Evolutionary conservation across 108 stramenopile genomes (phyloP), one percentile per base, ranked within the genome.

Genomic region (Mediolabrus comicus): DNA sequence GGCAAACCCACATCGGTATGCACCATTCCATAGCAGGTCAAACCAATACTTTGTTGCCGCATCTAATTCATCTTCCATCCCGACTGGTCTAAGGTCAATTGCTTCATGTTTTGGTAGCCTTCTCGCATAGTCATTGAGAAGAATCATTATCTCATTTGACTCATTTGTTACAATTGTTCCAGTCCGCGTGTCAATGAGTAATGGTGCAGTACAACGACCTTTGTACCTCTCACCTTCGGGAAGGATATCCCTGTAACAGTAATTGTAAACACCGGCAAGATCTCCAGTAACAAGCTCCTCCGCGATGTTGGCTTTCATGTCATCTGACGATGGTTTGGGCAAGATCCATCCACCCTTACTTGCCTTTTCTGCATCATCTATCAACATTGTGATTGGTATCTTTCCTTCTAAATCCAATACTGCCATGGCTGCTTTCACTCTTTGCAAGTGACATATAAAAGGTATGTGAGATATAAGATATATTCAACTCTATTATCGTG

Each of bases 171-270:
- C 89, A 58, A 96, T 91, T 24, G 63, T 80, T n/a, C 78, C 72
- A 13, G 80, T 56, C 74, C 84, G 80, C 28, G 69, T 73, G 85
- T 98, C 94, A 17, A 94, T 76, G 35, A 98, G 68, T 32, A 96
- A 56, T 1, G 97, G 97, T 8, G 94, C 95, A 28, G 97, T 97
- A 60, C 92, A 95, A 24, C 92, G 81, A 14, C 92, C 95, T 30
- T 54, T 67, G 67, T 81, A 92, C 33, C 72, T 62, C 33, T 75
- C 86, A 2, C 60, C 61, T 14, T 80, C 72, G 8, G 58, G 28
- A 1, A 74, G 57, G 29, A 74, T 70, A 71, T 78, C 67, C 28
- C 77, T 54, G 38, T 59, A 82, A 75, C 62, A 69, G 81, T 60
- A 92, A 46, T 79, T 79, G 69, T 83, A 78, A 3, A 77, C 81